Evolutionary conservation across 371 early-diverging fungal species (phyloP).

Genomic region (Mortierella sp.): DNA sequence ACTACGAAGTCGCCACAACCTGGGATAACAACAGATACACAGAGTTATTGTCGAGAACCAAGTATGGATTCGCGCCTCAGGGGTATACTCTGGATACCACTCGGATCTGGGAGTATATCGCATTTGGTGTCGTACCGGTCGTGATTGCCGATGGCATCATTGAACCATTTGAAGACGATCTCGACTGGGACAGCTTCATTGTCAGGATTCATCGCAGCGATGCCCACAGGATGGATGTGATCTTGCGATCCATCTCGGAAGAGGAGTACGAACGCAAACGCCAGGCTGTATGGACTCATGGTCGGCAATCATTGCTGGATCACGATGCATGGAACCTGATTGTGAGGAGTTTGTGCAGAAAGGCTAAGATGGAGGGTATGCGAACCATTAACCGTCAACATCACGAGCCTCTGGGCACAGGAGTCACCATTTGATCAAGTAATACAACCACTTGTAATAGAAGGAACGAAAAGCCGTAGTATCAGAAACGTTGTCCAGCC

Average conservation of each 20-base stretch:
- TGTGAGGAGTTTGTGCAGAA: slow-evolving; percentile 62
- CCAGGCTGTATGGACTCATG: slow-evolving; percentile 60
- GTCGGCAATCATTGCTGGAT: slow-evolving; percentile 59
- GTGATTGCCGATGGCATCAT: slow-evolving; percentile 69
- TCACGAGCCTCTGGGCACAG: slow-evolving; percentile 2
- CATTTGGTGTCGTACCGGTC: slow-evolving; percentile 66
- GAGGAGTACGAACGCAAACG: slow-evolving; percentile 63
- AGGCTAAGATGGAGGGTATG: slow-evolving; percentile 22
- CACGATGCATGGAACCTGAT: slow-evolving; percentile 67
- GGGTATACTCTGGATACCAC: slow-evolving; percentile 68
- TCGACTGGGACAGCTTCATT: slow-evolving; percentile 68
- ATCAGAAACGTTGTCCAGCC: no score
- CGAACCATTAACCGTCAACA: slow-evolving; percentile 12
- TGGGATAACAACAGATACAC: slow-evolving; percentile 56
- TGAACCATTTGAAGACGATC: slow-evolving; percentile 68
- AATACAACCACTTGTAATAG: no score
- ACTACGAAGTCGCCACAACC: slow-evolving; percentile 57
- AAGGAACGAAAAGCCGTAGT: no score
- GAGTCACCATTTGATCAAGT: no score
- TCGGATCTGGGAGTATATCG: slow-evolving; percentile 67
- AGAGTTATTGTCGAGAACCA: slow-evolving; percentile 54
- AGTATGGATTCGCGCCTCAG: slow-evolving; percentile 65
- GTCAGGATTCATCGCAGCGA: slow-evolving; percentile 63
- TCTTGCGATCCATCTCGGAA: slow-evolving; percentile 57
- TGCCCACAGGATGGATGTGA: slow-evolving; percentile 63